phyloP scores from a whole-genome alignment of 345 rosid species.

The Trapa incisa region DNA sequence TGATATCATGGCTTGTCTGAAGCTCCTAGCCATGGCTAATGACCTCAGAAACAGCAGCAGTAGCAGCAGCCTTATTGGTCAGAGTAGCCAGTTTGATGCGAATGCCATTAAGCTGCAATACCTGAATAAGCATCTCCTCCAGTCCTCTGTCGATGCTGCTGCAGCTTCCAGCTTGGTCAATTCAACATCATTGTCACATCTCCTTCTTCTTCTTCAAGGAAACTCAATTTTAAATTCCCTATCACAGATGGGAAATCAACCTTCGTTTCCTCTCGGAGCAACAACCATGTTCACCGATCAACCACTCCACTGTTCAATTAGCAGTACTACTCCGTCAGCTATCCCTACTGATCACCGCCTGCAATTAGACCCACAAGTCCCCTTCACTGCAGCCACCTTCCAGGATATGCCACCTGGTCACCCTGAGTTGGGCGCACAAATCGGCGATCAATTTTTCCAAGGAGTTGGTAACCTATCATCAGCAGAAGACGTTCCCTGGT shows the following conservation, averaged over 20 bases:
- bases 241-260: not conserved
- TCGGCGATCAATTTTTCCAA: not conserved
- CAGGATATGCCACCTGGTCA: slow-evolving; percentile 27
- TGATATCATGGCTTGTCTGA: slow-evolving; percentile 20
- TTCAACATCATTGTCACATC: not conserved
- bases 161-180: slow-evolving; percentile 2
- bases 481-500: not conserved
- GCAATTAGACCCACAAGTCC: slow-evolving; percentile 8
- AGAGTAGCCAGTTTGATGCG: not conserved
- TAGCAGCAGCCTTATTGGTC: not conserved
- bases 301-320: slow-evolving; percentile 9
- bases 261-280: slow-evolving; percentile 4
- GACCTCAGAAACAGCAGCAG: not conserved
- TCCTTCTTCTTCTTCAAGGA: slow-evolving; percentile 21
- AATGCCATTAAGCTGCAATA: slow-evolving; percentile 10
- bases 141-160: not conserved
- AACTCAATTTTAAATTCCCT: slow-evolving; percentile 15
- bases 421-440: not conserved
- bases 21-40: slow-evolving; percentile 1
- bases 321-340: not conserved
- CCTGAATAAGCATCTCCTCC: slow-evolving; percentile 10
- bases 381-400: slow-evolving; percentile 26
- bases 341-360: not conserved
- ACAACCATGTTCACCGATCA: not conserved
- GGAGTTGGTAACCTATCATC: not conserved